These are phyloP conservation scores for Plasmodium inui DNA, from an alignment of 169 alveolate species.

Conservation along the genomic window DNA sequence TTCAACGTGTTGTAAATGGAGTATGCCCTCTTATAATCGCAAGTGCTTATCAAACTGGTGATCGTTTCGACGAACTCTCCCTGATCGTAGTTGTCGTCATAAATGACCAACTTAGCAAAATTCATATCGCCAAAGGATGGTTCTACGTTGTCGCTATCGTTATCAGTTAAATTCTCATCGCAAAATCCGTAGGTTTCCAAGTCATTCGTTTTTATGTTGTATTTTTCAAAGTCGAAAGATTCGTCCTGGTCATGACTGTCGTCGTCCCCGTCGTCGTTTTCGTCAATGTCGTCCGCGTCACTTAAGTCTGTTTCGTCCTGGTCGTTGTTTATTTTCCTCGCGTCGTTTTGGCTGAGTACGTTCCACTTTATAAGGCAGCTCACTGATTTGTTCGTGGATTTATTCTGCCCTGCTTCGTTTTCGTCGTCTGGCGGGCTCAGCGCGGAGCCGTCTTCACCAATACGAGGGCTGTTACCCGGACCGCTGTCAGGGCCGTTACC, in stretches of 20 bases:
- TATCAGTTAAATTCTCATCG: conserved; percentile 43
- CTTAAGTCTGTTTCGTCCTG: not conserved
- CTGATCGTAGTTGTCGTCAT: conserved; percentile 73
- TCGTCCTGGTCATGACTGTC: conserved; percentile 6
- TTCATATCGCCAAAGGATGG: not conserved
- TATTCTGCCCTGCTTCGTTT: not conserved
- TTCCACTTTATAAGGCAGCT: conserved; percentile 63
- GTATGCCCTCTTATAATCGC: conserved; percentile 55
- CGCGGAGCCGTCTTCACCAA: not conserved
- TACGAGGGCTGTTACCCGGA: not conserved
- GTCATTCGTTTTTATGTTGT: conserved; percentile 11
- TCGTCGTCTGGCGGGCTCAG: not conserved
- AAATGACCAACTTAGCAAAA: conserved; percentile 63
- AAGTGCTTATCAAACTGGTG: conserved; percentile 19
- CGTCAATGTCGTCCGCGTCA: not conserved
- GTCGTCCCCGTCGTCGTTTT: not conserved
- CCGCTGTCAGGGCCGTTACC: not conserved
- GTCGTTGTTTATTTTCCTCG: not conserved
- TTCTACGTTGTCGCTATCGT: conserved; percentile 10
- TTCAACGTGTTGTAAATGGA: conserved; percentile 46
- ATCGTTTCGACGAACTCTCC: conserved; percentile 45
- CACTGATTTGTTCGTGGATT: conserved; percentile 16
- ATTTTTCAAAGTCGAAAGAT: not conserved
- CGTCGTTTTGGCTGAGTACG: conserved; percentile 27
- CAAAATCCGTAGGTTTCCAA: conserved; percentile 22